Percentiles rank a stretch among this genome's conserved stretches.
Evolutionary conservation across 2,329 filamentous ascomycete genomes (phyloP).

Genomic region (Fusarium penzigii): DNA sequence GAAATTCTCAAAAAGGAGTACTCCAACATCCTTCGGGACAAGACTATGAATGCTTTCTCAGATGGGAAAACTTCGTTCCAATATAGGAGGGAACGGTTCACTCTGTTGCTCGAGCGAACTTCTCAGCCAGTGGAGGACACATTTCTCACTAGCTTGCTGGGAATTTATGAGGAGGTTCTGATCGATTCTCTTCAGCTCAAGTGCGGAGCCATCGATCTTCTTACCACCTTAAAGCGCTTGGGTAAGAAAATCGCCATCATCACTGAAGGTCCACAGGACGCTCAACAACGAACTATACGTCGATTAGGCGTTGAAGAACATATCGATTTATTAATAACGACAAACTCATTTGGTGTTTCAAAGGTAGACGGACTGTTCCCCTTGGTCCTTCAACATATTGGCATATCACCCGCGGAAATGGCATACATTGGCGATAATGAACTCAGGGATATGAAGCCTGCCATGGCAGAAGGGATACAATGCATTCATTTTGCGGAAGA

Average conservation of each 20-base stretch:
- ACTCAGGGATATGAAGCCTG: constrained; percentile 32
- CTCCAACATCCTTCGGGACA: constrained; percentile 32
- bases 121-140: constrained; percentile 14
- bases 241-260: constrained; percentile 45
- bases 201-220: constrained; percentile 36
- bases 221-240: constrained; percentile 33
- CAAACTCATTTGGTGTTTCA: constrained; percentile 31
- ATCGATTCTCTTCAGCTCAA: constrained; percentile 36
- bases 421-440: constrained; percentile 33
- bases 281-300: constrained; percentile 43
- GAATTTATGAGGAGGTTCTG: constrained; percentile 34
- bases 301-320: constrained; percentile 24
- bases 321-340: constrained; percentile 35
- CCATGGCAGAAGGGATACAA: constrained; percentile 28
- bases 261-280: constrained; percentile 49
- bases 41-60: constrained; percentile 42
- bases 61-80: constrained; percentile 46
- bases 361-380: constrained; percentile 32
- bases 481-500: constrained; percentile 28
- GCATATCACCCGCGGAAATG: constrained; percentile 27
- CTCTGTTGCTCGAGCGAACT: constrained; percentile 30
- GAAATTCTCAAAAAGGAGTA: constrained; percentile 30
- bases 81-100: constrained; percentile 43
- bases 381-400: constrained; percentile 28
- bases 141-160: constrained; percentile 11